Evolutionary conservation across 164 flowering plant genomes (phyloP), one percentile per base, ranked within the genome.

Genomic region (Kingdonia uniflora): DNA sequence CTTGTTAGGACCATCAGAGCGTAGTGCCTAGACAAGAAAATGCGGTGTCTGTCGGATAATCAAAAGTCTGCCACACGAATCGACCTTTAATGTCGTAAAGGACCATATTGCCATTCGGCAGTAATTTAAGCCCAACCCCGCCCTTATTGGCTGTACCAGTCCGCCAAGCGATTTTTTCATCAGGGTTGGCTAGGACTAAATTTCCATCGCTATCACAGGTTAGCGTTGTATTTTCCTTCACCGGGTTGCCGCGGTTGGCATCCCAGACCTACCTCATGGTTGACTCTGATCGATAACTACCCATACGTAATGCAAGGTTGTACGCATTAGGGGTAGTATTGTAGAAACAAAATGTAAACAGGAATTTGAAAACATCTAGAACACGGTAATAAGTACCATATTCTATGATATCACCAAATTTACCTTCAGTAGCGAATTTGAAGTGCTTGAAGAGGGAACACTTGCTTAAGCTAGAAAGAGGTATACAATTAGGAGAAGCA

Each of bases 241-340:
- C 71, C 0, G 74, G 74, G 42, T 48, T 33, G 57, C 52, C 39
- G 12, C 74, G 65, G 42, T 70, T 68, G 19, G 71, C 74, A 0
- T 71, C 68, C 78, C 78, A 74, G 17, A 74, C 73, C 78, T 73
- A 74, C 12, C 75, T 57, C 63, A 57, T 42, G 21, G 47, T 7
- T 13, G 65, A 58, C 37, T 65, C 71, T 15, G 54, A 39, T 0
- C 54, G 37, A 16, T 2, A 21, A 17, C 12, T 6, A 15, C 71
- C 77, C 71, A 67, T 67, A 13, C 73, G 65, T 10, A 68, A 22
- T 6, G 58, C 73, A 2, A 74, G 42, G 19, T 37, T 45, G 51
- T 33, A 71, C 37, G 68, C 67, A 46, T 63, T 45, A 0, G 73
- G 73, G 22, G 75, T 71, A 53, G 67, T 71, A 60, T 68, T 68